Evolutionary conservation across 768 basidiomycete species (phyloP), one percentile per base, ranked within the genome.

Genomic region (Trametopsis cervina): DNA sequence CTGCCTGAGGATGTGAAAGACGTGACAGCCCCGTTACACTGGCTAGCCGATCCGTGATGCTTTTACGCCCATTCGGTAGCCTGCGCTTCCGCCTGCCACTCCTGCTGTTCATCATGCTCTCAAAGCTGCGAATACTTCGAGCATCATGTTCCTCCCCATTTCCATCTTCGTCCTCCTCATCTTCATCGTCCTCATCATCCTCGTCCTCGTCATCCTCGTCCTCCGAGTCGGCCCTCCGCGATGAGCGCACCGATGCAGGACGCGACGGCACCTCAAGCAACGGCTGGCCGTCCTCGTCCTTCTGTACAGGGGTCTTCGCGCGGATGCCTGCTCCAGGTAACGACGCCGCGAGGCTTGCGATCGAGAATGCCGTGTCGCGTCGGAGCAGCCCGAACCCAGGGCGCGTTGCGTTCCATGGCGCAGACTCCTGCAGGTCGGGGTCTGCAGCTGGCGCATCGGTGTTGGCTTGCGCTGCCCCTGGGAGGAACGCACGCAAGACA

Each of bases 91-190:
- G 57, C 50, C 60, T 55, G n/a, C 38, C 15, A 49, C 63, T 67
- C 52, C 71, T 66, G 29, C 71, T 69, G 55, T 73, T 81, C 73
- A 90, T 69, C 89, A 90, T 91, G 54, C 78, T 91, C 69, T 83
- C 85, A 58, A 94, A 92, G 61, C 90, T 93, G 54, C 80, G 69
- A 45, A 93, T 86, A 56, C 89, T 91, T 66, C 84, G 72, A 37
- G 79, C 57, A 63, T 90, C 89, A 48, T 72, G 66, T 40, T 55
- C 61, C 42, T 66, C 55, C 49, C 69, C 60, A 39, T 59, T 70
- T 20, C n/a, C n/a, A n/a, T n/a, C n/a, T n/a, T n/a, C n/a, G 29
- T 33, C 29, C 15, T 63, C 66, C 11, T 67, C 60, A 3, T 67
- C 63, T 20, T 60, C 72, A 4, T 69, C 71, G 17, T 71, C 73